phyloP scores from a whole-genome alignment of 1,139 yeast genomes.

The Geotrichum citri-aurantii region DNA sequence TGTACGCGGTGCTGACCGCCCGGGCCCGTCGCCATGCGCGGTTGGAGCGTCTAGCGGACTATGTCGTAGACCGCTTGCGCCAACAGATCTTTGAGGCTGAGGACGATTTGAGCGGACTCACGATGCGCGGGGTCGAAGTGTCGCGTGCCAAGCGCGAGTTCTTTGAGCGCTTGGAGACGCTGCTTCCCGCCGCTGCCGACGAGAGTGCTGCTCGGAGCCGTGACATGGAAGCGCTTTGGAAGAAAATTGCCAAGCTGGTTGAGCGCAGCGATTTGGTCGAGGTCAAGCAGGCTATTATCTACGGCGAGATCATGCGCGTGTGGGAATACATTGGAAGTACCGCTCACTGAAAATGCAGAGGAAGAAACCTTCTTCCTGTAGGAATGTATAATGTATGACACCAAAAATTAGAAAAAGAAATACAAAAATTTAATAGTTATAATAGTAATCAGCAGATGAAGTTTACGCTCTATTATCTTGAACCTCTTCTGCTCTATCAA shows the following conservation, averaged over 20 bases:
- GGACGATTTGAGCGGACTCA: constrained; percentile 35
- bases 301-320: constrained; percentile 82
- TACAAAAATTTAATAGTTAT: no score
- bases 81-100: constrained; percentile 37
- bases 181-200: constrained; percentile 41
- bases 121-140: constrained; percentile 55
- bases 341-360: background rate
- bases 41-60: constrained; percentile 31
- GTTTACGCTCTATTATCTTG: no score
- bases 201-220: background rate
- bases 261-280: constrained; percentile 46
- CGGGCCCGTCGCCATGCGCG: constrained; percentile 12
- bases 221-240: constrained; percentile 50
- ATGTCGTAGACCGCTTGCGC: constrained; percentile 30
- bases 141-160: constrained; percentile 73
- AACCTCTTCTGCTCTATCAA: no score
- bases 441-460: no score
- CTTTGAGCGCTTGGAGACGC: constrained; percentile 14
- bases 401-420: background rate
- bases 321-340: constrained; percentile 52
- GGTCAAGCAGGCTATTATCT: constrained; percentile 51
- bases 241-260: constrained; percentile 48
- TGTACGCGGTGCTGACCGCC: constrained; percentile 17
- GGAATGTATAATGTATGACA: background rate
- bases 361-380: background rate